A percentile compares a stretch with the other conserved stretches of the same genome.
Conservation (phyloP, 2,329 filamentous ascomycete genomes). For the Apiospora phragmitis region DNA sequence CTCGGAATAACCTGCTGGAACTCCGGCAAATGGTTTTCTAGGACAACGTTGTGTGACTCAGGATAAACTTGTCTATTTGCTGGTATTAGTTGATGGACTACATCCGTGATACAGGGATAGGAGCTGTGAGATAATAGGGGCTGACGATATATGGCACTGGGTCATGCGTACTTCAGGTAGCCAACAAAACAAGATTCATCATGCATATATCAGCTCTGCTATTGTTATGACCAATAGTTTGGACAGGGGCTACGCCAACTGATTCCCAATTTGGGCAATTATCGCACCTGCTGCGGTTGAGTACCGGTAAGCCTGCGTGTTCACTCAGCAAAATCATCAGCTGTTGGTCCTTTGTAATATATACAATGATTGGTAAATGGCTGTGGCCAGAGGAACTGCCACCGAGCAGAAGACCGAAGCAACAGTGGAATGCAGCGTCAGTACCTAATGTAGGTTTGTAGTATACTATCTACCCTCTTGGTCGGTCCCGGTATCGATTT, state of each 20-base stretch:
- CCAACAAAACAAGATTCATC: background rate
- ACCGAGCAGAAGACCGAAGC: background rate
- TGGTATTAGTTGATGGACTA: background rate
- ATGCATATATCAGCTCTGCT: background rate
- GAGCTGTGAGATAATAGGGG: no score
- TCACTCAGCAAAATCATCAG: no score
- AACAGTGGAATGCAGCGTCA: background rate
- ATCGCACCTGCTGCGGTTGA: background rate
- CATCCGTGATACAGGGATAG: background rate
- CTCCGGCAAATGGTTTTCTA: background rate
- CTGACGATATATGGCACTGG: background rate
- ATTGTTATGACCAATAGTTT: background rate
- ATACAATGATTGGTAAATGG: no score
- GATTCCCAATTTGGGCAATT: background rate
- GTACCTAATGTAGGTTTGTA: no score
- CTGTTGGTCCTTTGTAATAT: no score
- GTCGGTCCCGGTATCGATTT: background rate
- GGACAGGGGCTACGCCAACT: background rate
- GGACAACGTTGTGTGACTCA: background rate
- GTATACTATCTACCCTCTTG: no score
- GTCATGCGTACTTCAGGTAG: background rate
- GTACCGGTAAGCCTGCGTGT: no score
- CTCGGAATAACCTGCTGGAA: background rate
- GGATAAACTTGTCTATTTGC: background rate
- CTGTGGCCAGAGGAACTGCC: background rate